Conservation (phyloP, 306 rosid genomes). For the Inga laurina region DNA sequence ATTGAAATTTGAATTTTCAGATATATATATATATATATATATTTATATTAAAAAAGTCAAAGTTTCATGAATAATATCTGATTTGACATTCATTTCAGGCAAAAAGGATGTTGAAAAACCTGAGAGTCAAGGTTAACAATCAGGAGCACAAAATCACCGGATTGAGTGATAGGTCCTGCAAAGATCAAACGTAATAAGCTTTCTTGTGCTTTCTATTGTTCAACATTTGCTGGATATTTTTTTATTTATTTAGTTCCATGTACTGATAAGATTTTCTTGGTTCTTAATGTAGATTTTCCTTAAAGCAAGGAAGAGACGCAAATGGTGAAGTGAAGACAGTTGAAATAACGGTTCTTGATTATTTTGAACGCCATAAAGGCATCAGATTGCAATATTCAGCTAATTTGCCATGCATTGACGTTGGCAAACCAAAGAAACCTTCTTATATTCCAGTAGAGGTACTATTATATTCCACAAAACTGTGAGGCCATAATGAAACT, state of each 20-base stretch:
- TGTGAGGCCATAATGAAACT: too few species aligned
- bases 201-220: conserved; percentile 1
- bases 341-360: conserved; percentile 46
- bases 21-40: background rate
- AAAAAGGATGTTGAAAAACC: conserved; percentile 42
- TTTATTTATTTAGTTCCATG: background rate
- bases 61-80: too few species aligned
- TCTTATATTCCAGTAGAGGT: conserved; percentile 51
- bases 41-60: too few species aligned
- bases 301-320: conserved; percentile 29
- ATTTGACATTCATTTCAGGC: conserved; percentile 34
- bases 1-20: background rate
- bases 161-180: conserved; percentile 51
- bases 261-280: background rate
- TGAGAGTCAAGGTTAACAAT: conserved; percentile 43
- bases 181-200: conserved; percentile 33
- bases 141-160: conserved; percentile 57
- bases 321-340: conserved; percentile 32
- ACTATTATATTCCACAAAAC: background rate
- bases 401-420: conserved; percentile 54
- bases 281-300: conserved; percentile 18
- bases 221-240: background rate
- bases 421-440: conserved; percentile 52
- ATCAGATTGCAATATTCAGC: conserved; percentile 31
- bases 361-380: conserved; percentile 25